phyloP scores from a whole-genome alignment of 2,329 filamentous ascomycete genomes.

The Verticillium nubilum region DNA sequence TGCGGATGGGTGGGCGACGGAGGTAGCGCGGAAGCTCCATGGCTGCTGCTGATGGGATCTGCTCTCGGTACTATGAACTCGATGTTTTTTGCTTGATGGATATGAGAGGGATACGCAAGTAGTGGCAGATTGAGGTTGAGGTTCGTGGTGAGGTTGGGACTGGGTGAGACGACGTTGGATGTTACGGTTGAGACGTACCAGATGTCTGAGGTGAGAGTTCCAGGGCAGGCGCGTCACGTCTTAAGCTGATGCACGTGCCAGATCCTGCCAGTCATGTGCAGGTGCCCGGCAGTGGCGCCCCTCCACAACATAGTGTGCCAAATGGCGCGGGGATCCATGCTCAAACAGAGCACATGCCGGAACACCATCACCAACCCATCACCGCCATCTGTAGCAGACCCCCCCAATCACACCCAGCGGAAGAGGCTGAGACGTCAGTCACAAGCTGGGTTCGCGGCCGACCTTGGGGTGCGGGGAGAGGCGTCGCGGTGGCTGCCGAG shows the following conservation, averaged over 20 bases:
- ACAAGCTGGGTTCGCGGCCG: background rate
- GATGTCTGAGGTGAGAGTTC: background rate
- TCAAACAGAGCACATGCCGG: too few relatives aligned
- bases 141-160: background rate
- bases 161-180: background rate
- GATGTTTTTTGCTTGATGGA: background rate
- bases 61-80: background rate
- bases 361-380: background rate
- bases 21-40: background rate
- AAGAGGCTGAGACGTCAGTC: background rate
- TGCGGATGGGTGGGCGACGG: conserved; percentile 37
- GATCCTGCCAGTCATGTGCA: background rate
- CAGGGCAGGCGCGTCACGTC: background rate
- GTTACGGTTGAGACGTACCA: background rate
- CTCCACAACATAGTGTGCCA: background rate
- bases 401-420: background rate
- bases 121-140: background rate
- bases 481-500: background rate
- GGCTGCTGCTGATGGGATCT: background rate
- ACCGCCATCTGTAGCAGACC: background rate
- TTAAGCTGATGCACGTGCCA: background rate
- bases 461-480: background rate
- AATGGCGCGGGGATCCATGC: too few relatives aligned
- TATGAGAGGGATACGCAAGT: background rate
- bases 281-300: background rate